These are phyloP conservation scores for Ophiostoma novo-ulmi DNA, from an alignment of 2,329 filamentous ascomycete genomes.

Conservation along the genomic window DNA sequence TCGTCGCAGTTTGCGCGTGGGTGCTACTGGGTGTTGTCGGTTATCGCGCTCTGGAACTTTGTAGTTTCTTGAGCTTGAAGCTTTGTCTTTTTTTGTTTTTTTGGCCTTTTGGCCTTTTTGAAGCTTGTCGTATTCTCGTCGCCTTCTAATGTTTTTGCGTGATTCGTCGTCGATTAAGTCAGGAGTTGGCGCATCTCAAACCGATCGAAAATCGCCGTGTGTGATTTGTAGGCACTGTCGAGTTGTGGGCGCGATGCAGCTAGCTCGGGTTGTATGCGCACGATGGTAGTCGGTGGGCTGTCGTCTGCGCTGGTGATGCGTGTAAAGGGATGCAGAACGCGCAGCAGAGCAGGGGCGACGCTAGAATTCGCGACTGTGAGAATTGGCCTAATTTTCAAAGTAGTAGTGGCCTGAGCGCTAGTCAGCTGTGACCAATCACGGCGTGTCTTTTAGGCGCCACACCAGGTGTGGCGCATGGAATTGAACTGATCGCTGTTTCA, in stretches of 20 bases:
- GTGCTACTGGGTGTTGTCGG: background rate
- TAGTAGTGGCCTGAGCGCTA: slow-evolving; percentile 16
- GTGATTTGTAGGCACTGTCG: background rate
- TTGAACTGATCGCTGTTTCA: background rate
- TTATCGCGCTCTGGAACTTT: background rate
- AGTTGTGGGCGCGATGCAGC: slow-evolving; percentile 18
- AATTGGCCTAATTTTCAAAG: slow-evolving; percentile 22
- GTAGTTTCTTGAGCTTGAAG: background rate
- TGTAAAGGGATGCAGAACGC: slow-evolving; percentile 26
- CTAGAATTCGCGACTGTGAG: slow-evolving; percentile 26
- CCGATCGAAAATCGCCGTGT: background rate
- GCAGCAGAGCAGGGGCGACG: slow-evolving; percentile 21
- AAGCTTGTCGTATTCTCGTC: background rate
- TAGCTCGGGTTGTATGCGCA: slow-evolving; percentile 7
- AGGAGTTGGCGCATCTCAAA: slow-evolving; percentile 2
- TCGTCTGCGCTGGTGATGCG: slow-evolving; percentile 21
- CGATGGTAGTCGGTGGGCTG: slow-evolving; percentile 13
- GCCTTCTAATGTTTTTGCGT: slow-evolving; percentile 7
- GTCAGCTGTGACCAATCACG: slow-evolving; percentile 19
- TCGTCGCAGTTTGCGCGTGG: background rate
- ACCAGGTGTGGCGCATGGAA: background rate
- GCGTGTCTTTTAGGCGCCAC: slow-evolving; percentile 2
- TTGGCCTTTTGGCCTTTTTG: background rate
- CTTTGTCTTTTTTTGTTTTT: background rate
- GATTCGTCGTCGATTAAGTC: background rate